phyloP scores from a whole-genome alignment of 495 filamentous ascomycete species.

The Hypoxylon trugodes region DNA sequence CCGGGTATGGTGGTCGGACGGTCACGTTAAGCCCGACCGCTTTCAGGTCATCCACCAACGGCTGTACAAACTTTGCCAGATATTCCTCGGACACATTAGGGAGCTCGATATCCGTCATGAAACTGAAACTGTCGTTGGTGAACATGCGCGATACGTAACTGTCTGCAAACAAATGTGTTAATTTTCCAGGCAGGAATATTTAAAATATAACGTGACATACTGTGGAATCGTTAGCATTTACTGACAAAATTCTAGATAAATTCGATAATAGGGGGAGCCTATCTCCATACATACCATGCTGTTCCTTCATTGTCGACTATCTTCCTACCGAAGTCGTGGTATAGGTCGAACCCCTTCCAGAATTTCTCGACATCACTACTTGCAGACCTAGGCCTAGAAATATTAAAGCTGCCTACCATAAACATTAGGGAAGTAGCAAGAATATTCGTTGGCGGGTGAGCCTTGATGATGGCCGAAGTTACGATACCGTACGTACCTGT shows the following conservation, averaged over 20 bases:
- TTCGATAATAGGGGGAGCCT: not conserved
- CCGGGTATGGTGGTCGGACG: slow-evolving; percentile 4
- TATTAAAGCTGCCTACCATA: slow-evolving; percentile 48
- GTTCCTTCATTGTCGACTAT: slow-evolving; percentile 41
- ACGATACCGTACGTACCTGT: slow-evolving; percentile 62
- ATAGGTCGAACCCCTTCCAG: slow-evolving; percentile 41
- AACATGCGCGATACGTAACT: slow-evolving; percentile 34
- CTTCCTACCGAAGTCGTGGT: slow-evolving; percentile 39
- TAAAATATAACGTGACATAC: slow-evolving; percentile 13
- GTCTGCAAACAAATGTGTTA: slow-evolving; percentile 19
- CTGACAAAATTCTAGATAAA: slow-evolving; percentile 12
- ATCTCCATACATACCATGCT: slow-evolving; percentile 33
- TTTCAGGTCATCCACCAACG: slow-evolving; percentile 52
- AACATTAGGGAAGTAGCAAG: slow-evolving; percentile 38
- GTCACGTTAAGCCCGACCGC: slow-evolving; percentile 44
- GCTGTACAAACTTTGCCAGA: slow-evolving; percentile 52
- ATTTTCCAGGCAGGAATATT: not conserved
- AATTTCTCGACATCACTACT: slow-evolving; percentile 21
- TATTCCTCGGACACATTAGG: slow-evolving; percentile 42
- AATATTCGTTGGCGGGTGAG: slow-evolving; percentile 40
- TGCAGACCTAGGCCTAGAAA: slow-evolving; percentile 43
- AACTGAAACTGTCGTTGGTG: slow-evolving; percentile 35
- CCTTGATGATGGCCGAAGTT: slow-evolving; percentile 54
- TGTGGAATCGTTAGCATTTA: slow-evolving; percentile 10
- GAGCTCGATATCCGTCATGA: slow-evolving; percentile 41